Percentiles rank a stretch among this genome's conserved stretches.
Evolutionary conservation across 2,329 filamentous ascomycete genomes (phyloP).

Genomic region (Pseudogymnoascus sp.): DNA sequence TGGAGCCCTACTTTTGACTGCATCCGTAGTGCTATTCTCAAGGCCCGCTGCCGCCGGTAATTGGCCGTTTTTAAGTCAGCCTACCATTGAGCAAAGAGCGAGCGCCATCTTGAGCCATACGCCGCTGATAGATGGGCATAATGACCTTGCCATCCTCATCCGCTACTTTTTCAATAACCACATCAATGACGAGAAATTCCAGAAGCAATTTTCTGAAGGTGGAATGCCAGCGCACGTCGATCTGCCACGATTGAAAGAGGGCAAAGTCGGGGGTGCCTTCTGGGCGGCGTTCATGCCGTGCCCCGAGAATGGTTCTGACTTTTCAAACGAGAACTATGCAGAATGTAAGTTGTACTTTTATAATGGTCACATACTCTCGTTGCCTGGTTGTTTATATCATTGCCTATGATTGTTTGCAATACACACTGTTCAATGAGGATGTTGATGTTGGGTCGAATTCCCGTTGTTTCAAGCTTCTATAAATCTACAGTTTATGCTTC

Average conservation of each 20-base stretch:
- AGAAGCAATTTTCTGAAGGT: constrained; percentile 62
- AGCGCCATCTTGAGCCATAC: constrained; percentile 36
- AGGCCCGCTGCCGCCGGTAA: constrained; percentile 3
- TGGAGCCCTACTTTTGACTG: constrained; percentile 17
- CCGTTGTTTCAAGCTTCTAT: background rate
- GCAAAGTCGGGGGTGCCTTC: constrained; percentile 75
- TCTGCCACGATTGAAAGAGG: constrained; percentile 61
- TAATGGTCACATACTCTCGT: background rate
- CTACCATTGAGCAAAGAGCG: constrained; percentile 31
- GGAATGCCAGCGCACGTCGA: constrained; percentile 66
- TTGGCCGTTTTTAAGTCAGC: constrained; percentile 12
- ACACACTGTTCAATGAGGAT: background rate
- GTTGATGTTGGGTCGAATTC: background rate
- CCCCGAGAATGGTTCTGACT: constrained; percentile 62
- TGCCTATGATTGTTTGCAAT: background rate
- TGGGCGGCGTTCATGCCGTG: constrained; percentile 83
- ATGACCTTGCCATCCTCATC: constrained; percentile 73
- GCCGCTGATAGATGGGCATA: constrained; percentile 69
- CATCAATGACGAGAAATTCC: constrained; percentile 68
- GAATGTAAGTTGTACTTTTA: constrained; percentile 41
- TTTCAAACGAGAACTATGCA: constrained; percentile 63
- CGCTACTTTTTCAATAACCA: constrained; percentile 61
- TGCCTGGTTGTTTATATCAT: background rate
- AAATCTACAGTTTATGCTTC: background rate
- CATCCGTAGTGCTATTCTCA: constrained; percentile 15